Percentiles rank a stretch among this genome's conserved stretches.
phyloP scores from a whole-genome alignment of 1,284 basidiomycete genomes.

The Irpex rosettiformis region DNA sequence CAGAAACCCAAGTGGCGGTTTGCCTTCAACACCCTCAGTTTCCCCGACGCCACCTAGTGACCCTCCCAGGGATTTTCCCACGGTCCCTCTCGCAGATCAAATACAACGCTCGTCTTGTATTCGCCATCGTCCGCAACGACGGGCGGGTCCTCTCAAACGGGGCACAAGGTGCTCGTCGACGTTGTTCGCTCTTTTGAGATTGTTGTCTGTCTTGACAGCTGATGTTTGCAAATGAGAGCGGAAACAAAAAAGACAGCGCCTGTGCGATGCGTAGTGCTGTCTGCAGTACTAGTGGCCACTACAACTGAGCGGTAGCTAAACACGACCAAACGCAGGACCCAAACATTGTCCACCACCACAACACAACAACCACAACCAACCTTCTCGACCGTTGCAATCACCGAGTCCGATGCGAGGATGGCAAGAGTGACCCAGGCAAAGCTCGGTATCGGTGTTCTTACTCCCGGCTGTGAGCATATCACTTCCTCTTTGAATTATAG shows the following conservation, averaged over 20 bases:
- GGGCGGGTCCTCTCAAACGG: not conserved
- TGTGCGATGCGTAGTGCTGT: no score
- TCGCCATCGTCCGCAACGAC: not conserved
- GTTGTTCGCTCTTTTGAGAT: not conserved
- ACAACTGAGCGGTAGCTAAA: not conserved
- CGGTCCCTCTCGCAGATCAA: conserved; percentile 1
- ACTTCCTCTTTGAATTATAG: no score
- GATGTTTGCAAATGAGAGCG: not conserved
- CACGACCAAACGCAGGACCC: not conserved
- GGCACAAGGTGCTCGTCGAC: not conserved
- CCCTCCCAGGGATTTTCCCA: conserved; percentile 3
- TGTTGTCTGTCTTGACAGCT: no score
- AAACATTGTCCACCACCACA: not conserved
- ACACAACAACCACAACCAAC: not conserved
- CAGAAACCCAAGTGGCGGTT: conserved; percentile 14
- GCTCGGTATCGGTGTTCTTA: not conserved
- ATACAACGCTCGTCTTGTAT: conserved; percentile 3
- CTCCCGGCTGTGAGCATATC: no score
- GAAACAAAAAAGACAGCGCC: conserved; percentile 3
- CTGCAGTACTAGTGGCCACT: no score
- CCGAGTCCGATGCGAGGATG: conserved; percentile 1
- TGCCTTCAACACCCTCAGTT: conserved; percentile 12
- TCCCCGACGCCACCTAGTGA: conserved; percentile 14
- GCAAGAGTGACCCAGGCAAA: not conserved
- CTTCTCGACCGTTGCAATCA: not conserved